phyloP scores from a whole-genome alignment of 2,329 filamentous ascomycete species.

The Fusarium lyarnte region DNA sequence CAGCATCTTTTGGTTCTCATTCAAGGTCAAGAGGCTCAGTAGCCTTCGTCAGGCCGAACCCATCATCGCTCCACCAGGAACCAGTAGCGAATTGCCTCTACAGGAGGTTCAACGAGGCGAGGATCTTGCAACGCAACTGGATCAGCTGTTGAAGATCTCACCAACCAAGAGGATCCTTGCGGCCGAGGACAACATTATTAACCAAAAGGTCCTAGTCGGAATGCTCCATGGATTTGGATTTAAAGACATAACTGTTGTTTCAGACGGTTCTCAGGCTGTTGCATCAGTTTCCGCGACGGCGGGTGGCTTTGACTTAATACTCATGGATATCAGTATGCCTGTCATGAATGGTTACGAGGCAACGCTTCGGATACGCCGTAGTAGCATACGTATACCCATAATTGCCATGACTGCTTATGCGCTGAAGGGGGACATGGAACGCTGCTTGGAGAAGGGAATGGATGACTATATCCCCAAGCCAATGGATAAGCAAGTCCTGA shows the following conservation, averaged over 20 bases:
- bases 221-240: conserved; percentile 10
- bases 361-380: not conserved
- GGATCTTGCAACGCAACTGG: not conserved
- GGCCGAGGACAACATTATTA: not conserved
- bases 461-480: conserved; percentile 5
- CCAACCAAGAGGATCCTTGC: not conserved
- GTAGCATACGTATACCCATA: not conserved
- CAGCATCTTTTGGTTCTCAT: not conserved
- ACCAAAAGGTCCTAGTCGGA: not conserved
- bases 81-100: accelerated
- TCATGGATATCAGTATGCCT: conserved; percentile 12
- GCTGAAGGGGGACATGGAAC: conserved; percentile 1
- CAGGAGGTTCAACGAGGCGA: not conserved
- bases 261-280: not conserved
- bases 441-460: conserved; percentile 3
- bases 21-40: not conserved
- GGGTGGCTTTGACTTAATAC: not conserved
- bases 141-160: not conserved
- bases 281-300: not conserved
- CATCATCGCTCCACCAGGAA: accelerated
- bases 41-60: not conserved
- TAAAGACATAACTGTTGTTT: not conserved
- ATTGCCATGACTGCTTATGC: conserved; percentile 12
- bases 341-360: conserved; percentile 7
- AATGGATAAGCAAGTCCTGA: not conserved